Base-by-base conservation (phyloP, 2,329 filamentous ascomycete genomes). In the Fusarium mundagurra region DNA sequence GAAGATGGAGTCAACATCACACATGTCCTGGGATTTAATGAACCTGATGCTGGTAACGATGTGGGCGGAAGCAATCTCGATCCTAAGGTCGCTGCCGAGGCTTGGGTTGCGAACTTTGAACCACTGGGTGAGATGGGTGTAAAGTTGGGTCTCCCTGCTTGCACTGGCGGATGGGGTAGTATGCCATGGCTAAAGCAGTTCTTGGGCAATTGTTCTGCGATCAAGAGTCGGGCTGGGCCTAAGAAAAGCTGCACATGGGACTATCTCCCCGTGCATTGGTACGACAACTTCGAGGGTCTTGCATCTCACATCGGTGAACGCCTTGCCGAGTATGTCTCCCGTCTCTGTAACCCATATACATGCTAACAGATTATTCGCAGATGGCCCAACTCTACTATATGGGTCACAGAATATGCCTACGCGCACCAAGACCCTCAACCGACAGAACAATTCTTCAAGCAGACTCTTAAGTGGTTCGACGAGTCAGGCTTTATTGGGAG, bases 351-450 rank as follows among this genome's bases (percentile, higher is more conserved):
- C 6, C 11, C 1, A 6, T 4, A 45, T 10, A 3, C n/a, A 33
- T 11, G 18, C 57, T 74, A 29, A 67, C 31, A 43, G 8, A 18
- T 33, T 16, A 18, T 27, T 18, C 10, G 34, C 54, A 90, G 88
- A 29, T 92, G 90, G 80, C 91, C 90, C 14, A 86, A 88, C 69
- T 84, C 85, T 39, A 86, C 88, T 8, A 89, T 95, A 69, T 96
- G 93, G 94, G 85, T 96, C 17, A 96, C 94, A 33, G 94, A 96
- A 82, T 95, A 92, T 80, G 93, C 92, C 43, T 87, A 87, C 62
- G 84, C 89, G 64, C 82, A 92, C 70, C 85, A 89, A 76, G 84
- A 87, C 33, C 85, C 94, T 22, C 67, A 80, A 3, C 82, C 86
- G 0, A 92, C 91, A 1, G 88, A 94, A 79, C 74, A 80, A 1